A percentile compares a stretch with the other conserved stretches of the same genome.
These are phyloP conservation scores for Fusarium newnesense DNA, from an alignment of 2,329 filamentous ascomycete species.

Conservation along the genomic window DNA sequence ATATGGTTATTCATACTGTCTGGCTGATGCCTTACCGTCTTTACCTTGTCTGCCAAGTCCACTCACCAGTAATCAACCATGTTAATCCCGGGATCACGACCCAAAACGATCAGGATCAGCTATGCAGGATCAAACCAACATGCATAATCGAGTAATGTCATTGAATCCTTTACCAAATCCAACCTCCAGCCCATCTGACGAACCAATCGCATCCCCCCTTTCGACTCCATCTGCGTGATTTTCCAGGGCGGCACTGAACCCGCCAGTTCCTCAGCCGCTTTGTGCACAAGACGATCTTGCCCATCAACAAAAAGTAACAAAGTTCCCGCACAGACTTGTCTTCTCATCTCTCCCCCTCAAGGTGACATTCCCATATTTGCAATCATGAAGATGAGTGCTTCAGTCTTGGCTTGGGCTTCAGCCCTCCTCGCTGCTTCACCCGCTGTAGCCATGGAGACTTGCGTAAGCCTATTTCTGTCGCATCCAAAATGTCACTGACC, in stretches of 20 bases:
- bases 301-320: slow-evolving; percentile 9
- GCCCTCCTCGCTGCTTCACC: background rate
- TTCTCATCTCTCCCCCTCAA: background rate
- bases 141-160: background rate
- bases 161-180: background rate
- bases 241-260: background rate
- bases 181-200: background rate
- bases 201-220: background rate
- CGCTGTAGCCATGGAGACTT: background rate
- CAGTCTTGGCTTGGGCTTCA: slow-evolving; percentile 9
- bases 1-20: too few relatives aligned
- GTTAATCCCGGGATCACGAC: background rate
- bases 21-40: background rate
- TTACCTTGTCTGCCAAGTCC: background rate
- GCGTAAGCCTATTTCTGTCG: background rate
- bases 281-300: background rate
- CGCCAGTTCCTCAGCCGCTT: background rate
- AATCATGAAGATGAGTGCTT: slow-evolving; percentile 8
- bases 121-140: background rate
- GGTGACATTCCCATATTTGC: background rate
- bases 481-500: background rate
- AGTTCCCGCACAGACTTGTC: slow-evolving; percentile 13
- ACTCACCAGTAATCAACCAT: background rate
- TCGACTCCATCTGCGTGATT: slow-evolving; percentile 4
- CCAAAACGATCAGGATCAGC: background rate